phyloP scores from a whole-genome alignment of 306 rosid genomes.

The Prosopis cineraria region DNA sequence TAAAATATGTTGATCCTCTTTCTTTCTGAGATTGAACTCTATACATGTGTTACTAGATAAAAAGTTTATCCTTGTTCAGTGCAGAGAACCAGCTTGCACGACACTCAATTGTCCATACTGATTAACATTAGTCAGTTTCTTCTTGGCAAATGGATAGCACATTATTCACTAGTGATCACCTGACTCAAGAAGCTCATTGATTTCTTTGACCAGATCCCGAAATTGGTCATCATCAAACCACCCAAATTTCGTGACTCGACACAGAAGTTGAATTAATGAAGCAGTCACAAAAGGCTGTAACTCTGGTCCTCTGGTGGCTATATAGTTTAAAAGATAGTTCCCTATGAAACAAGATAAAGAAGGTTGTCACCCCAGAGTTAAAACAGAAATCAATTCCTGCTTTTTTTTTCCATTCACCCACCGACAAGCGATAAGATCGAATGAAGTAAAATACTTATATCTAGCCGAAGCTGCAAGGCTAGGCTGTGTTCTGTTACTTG shows the following conservation, averaged over 20 bases:
- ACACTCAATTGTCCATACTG: not conserved
- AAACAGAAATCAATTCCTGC: not conserved
- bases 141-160: not conserved
- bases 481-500: slow-evolving; percentile 65
- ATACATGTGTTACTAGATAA: not conserved
- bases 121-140: not conserved
- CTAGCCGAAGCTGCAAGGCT: slow-evolving; percentile 55
- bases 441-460: slow-evolving; percentile 37
- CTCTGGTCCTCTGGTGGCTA: slow-evolving; percentile 62
- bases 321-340: slow-evolving; percentile 54
- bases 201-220: slow-evolving; percentile 55
- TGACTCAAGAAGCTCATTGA: slow-evolving; percentile 53
- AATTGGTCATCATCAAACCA: slow-evolving; percentile 64
- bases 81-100: slow-evolving; percentile 5
- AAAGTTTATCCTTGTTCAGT: slow-evolving; percentile 8
- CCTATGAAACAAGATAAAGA: slow-evolving; percentile 33
- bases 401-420: slow-evolving; percentile 19
- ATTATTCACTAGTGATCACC: slow-evolving; percentile 35
- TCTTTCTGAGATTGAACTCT: not conserved
- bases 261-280: slow-evolving; percentile 54
- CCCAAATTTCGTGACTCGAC: slow-evolving; percentile 57
- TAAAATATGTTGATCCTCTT: not conserved
- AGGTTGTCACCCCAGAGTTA: not conserved
- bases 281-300: slow-evolving; percentile 59
- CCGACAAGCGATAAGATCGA: not conserved